Evolutionary conservation across 352 stramenopile species (phyloP).

Genomic region (Phytophthora hibernalis): DNA sequence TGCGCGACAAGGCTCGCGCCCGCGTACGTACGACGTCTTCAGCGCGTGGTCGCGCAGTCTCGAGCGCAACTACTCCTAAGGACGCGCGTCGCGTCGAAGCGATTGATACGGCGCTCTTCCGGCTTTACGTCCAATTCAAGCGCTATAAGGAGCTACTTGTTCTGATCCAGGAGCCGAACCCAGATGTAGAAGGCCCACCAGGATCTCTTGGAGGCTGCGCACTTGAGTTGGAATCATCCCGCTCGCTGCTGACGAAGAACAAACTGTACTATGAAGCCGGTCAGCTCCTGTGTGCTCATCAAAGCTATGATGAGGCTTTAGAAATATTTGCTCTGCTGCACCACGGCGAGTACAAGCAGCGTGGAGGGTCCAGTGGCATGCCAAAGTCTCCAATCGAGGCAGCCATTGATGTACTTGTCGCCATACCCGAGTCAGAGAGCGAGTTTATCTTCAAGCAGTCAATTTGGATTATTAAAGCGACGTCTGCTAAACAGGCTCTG

Average conservation of each 20-base stretch:
- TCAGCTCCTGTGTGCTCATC: slow-evolving; percentile 71
- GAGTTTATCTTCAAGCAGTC: slow-evolving; percentile 90
- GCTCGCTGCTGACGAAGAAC: slow-evolving; percentile 70
- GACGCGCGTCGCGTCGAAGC: slow-evolving; percentile 80
- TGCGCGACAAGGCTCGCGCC: slow-evolving; percentile 71
- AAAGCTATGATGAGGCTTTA: slow-evolving; percentile 74
- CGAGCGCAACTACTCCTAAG: slow-evolving; percentile 51
- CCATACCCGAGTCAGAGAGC: slow-evolving; percentile 75
- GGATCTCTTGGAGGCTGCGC: slow-evolving; percentile 53
- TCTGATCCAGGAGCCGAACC: slow-evolving; percentile 77
- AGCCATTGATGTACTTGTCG: slow-evolving; percentile 88
- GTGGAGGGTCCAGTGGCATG: slow-evolving; percentile 58
- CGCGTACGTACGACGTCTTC: slow-evolving; percentile 47
- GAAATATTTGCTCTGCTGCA: slow-evolving; percentile 87
- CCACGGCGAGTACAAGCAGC: slow-evolving; percentile 85
- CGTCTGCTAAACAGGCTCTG: slow-evolving; percentile 74
- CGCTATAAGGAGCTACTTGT: slow-evolving; percentile 80
- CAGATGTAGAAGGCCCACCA: slow-evolving; percentile 48
- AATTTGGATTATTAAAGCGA: slow-evolving; percentile 86
- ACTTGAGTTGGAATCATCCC: slow-evolving; percentile 72
- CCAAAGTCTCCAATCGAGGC: slow-evolving; percentile 91
- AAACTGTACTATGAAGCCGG: slow-evolving; percentile 86
- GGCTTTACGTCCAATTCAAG: slow-evolving; percentile 81
- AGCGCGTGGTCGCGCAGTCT: slow-evolving; percentile 46
- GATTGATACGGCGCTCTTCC: slow-evolving; percentile 87